phyloP scores from a whole-genome alignment of 2,329 filamentous ascomycete genomes.

The Zymoseptoria ardabiliae region DNA sequence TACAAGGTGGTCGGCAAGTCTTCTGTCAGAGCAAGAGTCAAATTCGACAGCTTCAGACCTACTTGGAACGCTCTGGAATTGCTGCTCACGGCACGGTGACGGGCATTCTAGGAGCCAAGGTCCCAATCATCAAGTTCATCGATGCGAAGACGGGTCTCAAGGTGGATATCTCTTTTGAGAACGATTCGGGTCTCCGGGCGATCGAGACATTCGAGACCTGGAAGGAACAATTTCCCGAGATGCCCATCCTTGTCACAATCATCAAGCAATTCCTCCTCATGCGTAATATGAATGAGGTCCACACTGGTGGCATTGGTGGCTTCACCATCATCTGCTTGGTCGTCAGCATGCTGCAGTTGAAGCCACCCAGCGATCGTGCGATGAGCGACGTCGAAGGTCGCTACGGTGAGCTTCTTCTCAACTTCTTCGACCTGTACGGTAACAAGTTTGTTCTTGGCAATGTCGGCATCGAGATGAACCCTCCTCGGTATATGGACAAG shows the following conservation, averaged over 20 bases:
- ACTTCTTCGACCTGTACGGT: slow-evolving; percentile 86
- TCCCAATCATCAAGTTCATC: slow-evolving; percentile 87
- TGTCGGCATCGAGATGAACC: slow-evolving; percentile 68
- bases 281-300: slow-evolving; percentile 84
- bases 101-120: slow-evolving; percentile 65
- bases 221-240: slow-evolving; percentile 71
- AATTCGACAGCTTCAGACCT: slow-evolving; percentile 50
- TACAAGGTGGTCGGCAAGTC: slow-evolving; percentile 46
- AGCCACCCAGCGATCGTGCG: slow-evolving; percentile 61
- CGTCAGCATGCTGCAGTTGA: slow-evolving; percentile 75
- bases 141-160: slow-evolving; percentile 71
- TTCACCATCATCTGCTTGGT: slow-evolving; percentile 93
- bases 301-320: slow-evolving; percentile 82
- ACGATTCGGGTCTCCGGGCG: slow-evolving; percentile 70
- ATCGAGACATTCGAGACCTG: slow-evolving; percentile 73
- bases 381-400: slow-evolving; percentile 56
- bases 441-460: slow-evolving; percentile 64
- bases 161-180: slow-evolving; percentile 94
- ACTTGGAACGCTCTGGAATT: background rate
- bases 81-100: slow-evolving; percentile 50
- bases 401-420: slow-evolving; percentile 72
- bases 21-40: slow-evolving; percentile 44
- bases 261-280: slow-evolving; percentile 91
- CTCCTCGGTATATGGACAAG: slow-evolving; percentile 71
- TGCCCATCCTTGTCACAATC: slow-evolving; percentile 78